Percentiles rank a stretch among this genome's conserved stretches.
Conservation (phyloP, 345 rosid genomes). For the Cardamine occulta region DNA sequence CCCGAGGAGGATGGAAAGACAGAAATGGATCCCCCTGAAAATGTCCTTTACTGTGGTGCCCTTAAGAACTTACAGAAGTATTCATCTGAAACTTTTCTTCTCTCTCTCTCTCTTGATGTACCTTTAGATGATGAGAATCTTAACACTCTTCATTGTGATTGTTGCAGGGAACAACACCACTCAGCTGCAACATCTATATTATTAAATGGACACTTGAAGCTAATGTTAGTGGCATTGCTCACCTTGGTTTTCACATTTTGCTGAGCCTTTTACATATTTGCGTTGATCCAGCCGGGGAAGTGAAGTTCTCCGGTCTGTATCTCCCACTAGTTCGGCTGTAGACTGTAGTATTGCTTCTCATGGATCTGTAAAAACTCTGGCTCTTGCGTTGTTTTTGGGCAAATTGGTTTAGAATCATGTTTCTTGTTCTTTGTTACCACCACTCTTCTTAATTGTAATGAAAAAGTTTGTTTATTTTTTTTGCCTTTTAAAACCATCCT, state of each 20-base stretch:
- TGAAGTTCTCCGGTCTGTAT: conserved; percentile 1
- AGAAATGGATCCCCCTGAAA: conserved; percentile 69
- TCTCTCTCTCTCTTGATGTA: neutral
- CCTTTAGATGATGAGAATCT: neutral
- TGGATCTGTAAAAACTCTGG: conserved; percentile 13
- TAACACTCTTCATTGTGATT: conserved; percentile 15
- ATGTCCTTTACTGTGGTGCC: conserved; percentile 84
- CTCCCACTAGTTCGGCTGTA: conserved; percentile 11
- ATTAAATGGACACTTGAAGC: conserved; percentile 38
- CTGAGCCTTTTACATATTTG: conserved; percentile 25
- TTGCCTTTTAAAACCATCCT: neutral
- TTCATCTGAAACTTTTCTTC: conserved; percentile 7
- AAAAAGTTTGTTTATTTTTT: neutral
- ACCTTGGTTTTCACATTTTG: conserved; percentile 32
- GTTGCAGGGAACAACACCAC: conserved; percentile 47
- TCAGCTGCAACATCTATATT: conserved; percentile 50
- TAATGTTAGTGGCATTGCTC: conserved; percentile 42
- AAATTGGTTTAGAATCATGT: conserved; percentile 16
- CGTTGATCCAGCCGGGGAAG: conserved; percentile 2
- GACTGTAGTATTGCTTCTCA: neutral
- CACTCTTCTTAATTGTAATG: conserved; percentile 17
- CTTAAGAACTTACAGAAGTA: conserved; percentile 69
- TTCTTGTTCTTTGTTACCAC: neutral
- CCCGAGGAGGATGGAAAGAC: conserved; percentile 85
- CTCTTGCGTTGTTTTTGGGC: conserved; percentile 1